phyloP scores from a whole-genome alignment of 768 basidiomycete genomes.

The Leccinellum luteum region DNA sequence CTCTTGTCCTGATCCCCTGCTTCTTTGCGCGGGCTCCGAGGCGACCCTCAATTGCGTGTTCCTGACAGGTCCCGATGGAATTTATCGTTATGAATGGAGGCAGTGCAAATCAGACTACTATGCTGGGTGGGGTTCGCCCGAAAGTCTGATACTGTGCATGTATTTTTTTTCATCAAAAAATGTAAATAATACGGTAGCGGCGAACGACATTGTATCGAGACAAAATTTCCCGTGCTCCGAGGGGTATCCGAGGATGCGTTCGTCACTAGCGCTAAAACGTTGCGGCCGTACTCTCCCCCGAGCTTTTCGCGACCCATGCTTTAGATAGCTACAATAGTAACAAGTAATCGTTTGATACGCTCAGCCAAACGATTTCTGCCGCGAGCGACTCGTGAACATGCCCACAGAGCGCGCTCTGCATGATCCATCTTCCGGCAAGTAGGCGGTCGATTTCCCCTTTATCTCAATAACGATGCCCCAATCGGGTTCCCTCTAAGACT shows the following conservation, averaged over 20 bases:
- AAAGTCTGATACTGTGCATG: not conserved
- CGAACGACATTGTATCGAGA: not conserved
- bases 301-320: not conserved
- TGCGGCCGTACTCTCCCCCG: not conserved
- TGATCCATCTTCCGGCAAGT: conserved; percentile 9
- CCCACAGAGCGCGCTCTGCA: conserved; percentile 5
- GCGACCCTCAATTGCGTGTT: conserved; percentile 21
- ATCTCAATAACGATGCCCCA: not conserved
- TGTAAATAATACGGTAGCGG: conserved; percentile 11
- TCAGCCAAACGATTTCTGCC: conserved; percentile 2
- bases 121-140: not conserved
- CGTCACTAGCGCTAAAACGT: not conserved
- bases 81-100: conserved; percentile 16
- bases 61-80: conserved; percentile 27
- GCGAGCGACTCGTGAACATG: conserved; percentile 4
- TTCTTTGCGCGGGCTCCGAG: conserved; percentile 34
- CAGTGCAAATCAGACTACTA: not conserved
- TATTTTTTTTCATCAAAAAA: conserved; percentile 1
- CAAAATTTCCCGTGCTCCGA: not conserved
- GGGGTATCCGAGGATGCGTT: not conserved
- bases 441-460: not conserved
- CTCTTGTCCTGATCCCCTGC: not conserved
- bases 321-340: conserved; percentile 12
- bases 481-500: not conserved
- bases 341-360: conserved; percentile 1